Evolutionary conservation across 2,329 filamentous ascomycete species (phyloP).

Genomic region (Penicillium sp.): DNA sequence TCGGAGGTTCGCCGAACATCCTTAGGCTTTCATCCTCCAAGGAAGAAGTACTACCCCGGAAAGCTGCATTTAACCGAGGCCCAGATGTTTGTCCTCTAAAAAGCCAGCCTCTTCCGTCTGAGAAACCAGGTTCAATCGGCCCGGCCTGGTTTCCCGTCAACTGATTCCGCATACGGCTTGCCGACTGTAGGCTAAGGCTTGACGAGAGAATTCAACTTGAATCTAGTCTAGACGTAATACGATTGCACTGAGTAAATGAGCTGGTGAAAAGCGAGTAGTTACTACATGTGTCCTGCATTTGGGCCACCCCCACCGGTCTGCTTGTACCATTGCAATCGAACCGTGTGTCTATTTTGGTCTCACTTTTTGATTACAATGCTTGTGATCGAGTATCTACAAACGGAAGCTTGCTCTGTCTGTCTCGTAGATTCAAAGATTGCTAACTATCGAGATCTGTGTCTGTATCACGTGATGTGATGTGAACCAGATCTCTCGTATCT

Average conservation of each 20-base stretch:
- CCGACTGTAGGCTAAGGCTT: neutral
- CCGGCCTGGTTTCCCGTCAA: neutral
- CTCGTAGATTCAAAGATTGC: neutral
- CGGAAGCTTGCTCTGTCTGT: neutral
- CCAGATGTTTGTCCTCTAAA: neutral
- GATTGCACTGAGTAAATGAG: too few species aligned
- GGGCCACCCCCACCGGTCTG: too few species aligned
- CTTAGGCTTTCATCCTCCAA: neutral
- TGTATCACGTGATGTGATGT: neutral
- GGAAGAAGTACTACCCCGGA: neutral
- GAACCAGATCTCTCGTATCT: neutral
- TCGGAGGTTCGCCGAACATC: slow-evolving; percentile 1
- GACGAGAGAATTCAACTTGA: neutral
- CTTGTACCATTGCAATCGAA: too few species aligned
- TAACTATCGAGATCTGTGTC: neutral
- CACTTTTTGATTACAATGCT: neutral
- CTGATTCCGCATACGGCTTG: neutral
- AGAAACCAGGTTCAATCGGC: neutral
- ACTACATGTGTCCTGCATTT: too few species aligned
- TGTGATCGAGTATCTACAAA: neutral
- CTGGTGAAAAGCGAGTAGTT: too few species aligned
- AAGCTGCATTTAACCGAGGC: neutral
- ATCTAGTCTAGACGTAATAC: too few species aligned
- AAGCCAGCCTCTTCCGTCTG: neutral
- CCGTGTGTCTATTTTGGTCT: neutral